A percentile compares a stretch with the other conserved stretches of the same genome.
phyloP scores from a whole-genome alignment of 805 yeast genomes.

The Brettanomyces naardenensis region DNA sequence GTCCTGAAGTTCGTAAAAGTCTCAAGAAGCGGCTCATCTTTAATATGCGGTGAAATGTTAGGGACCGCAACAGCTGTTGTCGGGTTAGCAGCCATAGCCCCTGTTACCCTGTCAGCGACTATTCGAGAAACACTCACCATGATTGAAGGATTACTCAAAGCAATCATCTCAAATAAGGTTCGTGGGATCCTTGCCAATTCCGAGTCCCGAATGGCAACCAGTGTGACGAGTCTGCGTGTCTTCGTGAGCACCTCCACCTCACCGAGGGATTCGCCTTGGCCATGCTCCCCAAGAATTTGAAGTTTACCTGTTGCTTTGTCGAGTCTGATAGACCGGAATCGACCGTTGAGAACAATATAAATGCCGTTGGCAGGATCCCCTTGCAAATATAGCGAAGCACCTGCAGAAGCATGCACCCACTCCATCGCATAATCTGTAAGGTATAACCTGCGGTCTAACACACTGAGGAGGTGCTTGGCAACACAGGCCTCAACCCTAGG shows the following conservation, averaged over 20 bases:
- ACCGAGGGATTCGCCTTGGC: conserved; percentile 92
- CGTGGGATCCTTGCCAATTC: conserved; percentile 92
- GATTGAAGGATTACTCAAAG: conserved; percentile 78
- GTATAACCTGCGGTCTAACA: conserved; percentile 58
- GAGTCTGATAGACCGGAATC: conserved; percentile 55
- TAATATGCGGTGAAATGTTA: conserved; percentile 24
- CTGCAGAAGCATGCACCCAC: conserved; percentile 90
- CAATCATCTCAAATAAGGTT: conserved; percentile 76
- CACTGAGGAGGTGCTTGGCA: conserved; percentile 63
- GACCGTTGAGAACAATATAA: conserved; percentile 81
- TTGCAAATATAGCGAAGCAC: conserved; percentile 69
- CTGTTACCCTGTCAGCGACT: conserved; percentile 55
- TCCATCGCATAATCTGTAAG: conserved; percentile 87
- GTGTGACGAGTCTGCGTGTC: conserved; percentile 55
- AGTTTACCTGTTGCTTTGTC: conserved; percentile 18
- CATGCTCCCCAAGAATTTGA: conserved; percentile 61
- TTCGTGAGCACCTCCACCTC: conserved; percentile 91
- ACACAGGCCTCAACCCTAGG: conserved; percentile 70
- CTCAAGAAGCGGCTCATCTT: conserved; percentile 24
- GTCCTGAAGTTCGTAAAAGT: conserved; percentile 60
- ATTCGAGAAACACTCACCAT: conserved; percentile 85
- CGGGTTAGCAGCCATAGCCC: conserved; percentile 7
- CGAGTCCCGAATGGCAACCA: conserved; percentile 86
- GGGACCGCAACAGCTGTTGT: background rate
- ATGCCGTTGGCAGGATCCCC: conserved; percentile 88